A percentile compares a stretch with the other conserved stretches of the same genome.
These are phyloP conservation scores for Ophiostoma novo-ulmi DNA, from an alignment of 2,329 filamentous ascomycete species.

Conservation along the genomic window DNA sequence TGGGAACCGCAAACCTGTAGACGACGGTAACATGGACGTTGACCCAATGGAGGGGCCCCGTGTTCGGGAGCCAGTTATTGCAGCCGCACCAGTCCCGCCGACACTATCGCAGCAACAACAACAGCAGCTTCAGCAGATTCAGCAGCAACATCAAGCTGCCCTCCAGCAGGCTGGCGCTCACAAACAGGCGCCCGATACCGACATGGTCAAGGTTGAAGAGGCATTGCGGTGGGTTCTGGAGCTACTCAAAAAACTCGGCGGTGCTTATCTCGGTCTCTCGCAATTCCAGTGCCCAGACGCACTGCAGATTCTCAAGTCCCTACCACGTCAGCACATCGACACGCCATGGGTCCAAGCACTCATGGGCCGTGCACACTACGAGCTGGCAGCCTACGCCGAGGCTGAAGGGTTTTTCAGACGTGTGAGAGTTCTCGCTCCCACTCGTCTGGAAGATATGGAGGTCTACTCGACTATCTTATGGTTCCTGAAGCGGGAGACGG, in stretches of 20 bases:
- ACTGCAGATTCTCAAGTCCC: conserved; percentile 63
- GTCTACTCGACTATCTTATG: conserved; percentile 98
- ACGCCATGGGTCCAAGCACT: conserved; percentile 92
- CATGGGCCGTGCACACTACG: conserved; percentile 85
- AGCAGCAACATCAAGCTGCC: conserved; percentile 13
- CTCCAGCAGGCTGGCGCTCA: conserved; percentile 29
- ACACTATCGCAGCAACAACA: conserved; percentile 23
- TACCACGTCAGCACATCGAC: conserved; percentile 72
- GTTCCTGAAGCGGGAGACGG: conserved; percentile 89
- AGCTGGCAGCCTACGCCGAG: conserved; percentile 78
- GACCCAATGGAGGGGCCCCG: conserved; percentile 57
- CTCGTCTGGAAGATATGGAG: conserved; percentile 89
- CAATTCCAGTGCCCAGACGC: conserved; percentile 76
- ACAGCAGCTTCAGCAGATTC: conserved; percentile 14
- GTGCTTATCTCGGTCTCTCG: conserved; percentile 70
- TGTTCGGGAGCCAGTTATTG: conserved; percentile 22
- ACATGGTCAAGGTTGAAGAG: conserved; percentile 65
- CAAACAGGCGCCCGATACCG: conserved; percentile 42
- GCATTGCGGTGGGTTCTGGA: conserved; percentile 72
- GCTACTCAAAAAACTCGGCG: conserved; percentile 73
- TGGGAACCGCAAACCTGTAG: conserved; percentile 73
- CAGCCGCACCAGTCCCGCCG: not conserved
- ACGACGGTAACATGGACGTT: conserved; percentile 62
- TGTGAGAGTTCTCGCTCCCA: conserved; percentile 73
- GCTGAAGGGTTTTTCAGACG: conserved; percentile 81